Evolutionary conservation across 768 basidiomycete species (phyloP), one percentile per base, ranked within the genome.

Genomic region (Agrocybe pediades): DNA sequence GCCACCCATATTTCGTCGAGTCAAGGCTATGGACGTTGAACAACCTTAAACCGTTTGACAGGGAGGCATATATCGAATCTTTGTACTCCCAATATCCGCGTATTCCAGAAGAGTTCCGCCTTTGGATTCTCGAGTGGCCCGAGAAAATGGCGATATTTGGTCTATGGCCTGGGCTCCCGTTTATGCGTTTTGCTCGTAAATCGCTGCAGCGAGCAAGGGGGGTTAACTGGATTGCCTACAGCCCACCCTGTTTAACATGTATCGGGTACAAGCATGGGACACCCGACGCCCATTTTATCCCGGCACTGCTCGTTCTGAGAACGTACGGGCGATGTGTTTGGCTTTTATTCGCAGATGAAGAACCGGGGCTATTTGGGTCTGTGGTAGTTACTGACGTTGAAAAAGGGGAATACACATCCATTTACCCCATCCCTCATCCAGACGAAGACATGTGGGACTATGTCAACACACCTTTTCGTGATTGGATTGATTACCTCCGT

Each of bases 51-150:
- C 26, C 27, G 15, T 53, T 53, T 29, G 24, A 53, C 11, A 13
- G 51, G 5, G 5, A 53, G 11, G 43, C 17, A 15, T 53, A 53
- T 23, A 53, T 53, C 27, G 20, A 44, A 13, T 21, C 23, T 15
- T 19, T 52, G 6, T 21, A 6, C n/a, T 6, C 11, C 4, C 33
- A 13, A n/a, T 36, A 36, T 36, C 4, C 33, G 4, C 5, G 5
- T 36, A 36, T 5, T 5, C 29, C 29, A 30, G 15, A 30, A 15
- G 29, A 30, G 29, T 30, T 30, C 15, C 29, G 29, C 7, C 15
- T 30, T 7, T 30, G 29, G 29, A 29, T 61, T 2, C 57, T 61
- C 26, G 60, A 61, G 33, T 61, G 60, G 57, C 60, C 60, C 8
- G 51, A 51, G 9, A 23, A 33, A 15, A 51, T 45, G 6, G 49